Evolutionary conservation across 352 stramenopile genomes (phyloP).

Genomic region (Phytophthora colocasiae): DNA sequence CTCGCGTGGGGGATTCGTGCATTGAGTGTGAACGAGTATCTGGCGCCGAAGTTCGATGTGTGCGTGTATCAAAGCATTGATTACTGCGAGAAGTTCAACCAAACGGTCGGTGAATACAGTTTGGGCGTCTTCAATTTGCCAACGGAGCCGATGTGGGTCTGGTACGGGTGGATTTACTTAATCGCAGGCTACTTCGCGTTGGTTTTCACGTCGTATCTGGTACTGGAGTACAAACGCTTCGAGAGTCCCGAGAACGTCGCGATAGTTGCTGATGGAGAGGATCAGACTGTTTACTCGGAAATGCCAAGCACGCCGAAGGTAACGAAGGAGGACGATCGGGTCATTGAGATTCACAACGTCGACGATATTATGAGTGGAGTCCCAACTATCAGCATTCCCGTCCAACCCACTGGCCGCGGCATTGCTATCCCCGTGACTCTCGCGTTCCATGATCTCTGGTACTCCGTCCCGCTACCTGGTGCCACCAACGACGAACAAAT

Average conservation of each 20-base stretch:
- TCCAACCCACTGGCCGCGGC: conserved; percentile 20
- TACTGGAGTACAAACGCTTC: conserved; percentile 16
- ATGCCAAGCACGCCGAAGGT: conserved; percentile 30
- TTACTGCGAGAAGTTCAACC: conserved; percentile 49
- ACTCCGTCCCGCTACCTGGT: conserved; percentile 43
- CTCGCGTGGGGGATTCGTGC: conserved; percentile 68
- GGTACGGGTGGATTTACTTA: conserved; percentile 58
- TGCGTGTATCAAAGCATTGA: conserved; percentile 59
- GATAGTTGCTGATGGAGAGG: conserved; percentile 18
- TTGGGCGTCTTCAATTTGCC: conserved; percentile 56
- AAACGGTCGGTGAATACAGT: conserved; percentile 47
- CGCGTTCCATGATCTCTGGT: conserved; percentile 45
- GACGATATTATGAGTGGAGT: conserved; percentile 21
- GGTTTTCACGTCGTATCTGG: conserved; percentile 31
- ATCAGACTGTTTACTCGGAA: conserved; percentile 24
- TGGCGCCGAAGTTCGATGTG: conserved; percentile 43
- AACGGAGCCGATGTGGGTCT: conserved; percentile 61
- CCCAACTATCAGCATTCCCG: conserved; percentile 25
- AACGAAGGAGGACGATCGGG: conserved; percentile 5
- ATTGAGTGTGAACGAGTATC: conserved; percentile 69
- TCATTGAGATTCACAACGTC: conserved; percentile 28
- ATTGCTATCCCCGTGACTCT: conserved; percentile 40
- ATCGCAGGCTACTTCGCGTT: conserved; percentile 37
- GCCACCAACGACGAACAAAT: conserved; percentile 31
- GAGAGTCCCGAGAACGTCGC: conserved; percentile 32